Evolutionary conservation across 371 early-diverging fungal genomes (phyloP), one percentile per base, ranked within the genome.

Genomic region (Funneliformis caledonium): DNA sequence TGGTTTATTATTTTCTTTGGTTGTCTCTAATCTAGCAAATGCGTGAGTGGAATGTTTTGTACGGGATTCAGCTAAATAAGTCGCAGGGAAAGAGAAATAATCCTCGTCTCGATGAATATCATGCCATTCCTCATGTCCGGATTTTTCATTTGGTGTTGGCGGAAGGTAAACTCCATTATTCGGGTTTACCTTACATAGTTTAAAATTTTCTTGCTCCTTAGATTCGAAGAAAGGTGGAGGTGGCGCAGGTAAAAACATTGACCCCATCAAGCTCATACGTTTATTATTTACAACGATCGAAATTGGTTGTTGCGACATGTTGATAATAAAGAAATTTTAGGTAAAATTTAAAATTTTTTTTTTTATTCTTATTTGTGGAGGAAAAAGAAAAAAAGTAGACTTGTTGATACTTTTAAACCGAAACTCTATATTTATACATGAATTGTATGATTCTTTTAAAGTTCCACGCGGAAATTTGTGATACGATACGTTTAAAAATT

Each of bases 161-260:
- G n/a, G 68, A n/a, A 68, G 33, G 10, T 16, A 68, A 19, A 2
- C 19, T 43, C 68, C 68, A 33, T 19, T 7, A 19, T 61, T 19
- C 7, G 33, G 2, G 10, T 68, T n/a, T 2, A 68, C 31, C 11
- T n/a, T 68, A 16, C 43, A 43, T 68, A 68, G 31, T 43, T 37
- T 68, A 43, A 68, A 68, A 43, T 68, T 68, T 43, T 68, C 68
- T 19, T 68, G 42, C 10, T 68, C n/a, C 19, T 68, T 68, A 31
- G 68, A 68, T 68, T 68, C 68, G 68, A 68, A 19, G 31, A 68
- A 43, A n/a, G 68, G 68, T 33, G 33, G 68, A 68, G 68, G 68
- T 7, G 56, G 56, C 19, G 68, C 22, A 31, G 68, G 12, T 43
- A 68, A 11, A 43, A 68, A 37, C 68, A 68, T 67, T 5, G 67